phyloP scores from a whole-genome alignment of 768 basidiomycete genomes.

The Phylloporus sp. region DNA sequence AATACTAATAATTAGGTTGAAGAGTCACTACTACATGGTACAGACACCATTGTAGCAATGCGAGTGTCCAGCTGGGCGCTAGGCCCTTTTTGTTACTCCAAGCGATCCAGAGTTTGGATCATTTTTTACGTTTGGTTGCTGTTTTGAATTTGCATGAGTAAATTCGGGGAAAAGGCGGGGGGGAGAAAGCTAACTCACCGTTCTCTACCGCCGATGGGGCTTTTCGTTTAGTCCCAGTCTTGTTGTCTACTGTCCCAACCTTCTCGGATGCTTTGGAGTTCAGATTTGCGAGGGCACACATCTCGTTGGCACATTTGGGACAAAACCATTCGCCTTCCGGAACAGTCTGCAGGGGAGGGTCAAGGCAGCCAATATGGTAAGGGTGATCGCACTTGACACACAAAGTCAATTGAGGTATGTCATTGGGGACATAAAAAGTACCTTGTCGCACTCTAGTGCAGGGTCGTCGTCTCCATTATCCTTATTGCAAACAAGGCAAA shows the following conservation, averaged over 20 bases:
- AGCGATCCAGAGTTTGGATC: neutral
- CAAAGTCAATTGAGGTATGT: conserved; percentile 1
- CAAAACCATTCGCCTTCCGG: conserved; percentile 96
- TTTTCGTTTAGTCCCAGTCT: conserved; percentile 42
- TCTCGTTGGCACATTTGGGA: conserved; percentile 60
- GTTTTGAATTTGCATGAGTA: neutral
- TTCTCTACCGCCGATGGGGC: conserved; percentile 36
- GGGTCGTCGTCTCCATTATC: conserved; percentile 70
- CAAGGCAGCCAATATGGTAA: conserved; percentile 79
- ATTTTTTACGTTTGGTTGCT: conserved; percentile 42
- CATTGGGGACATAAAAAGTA: conserved; percentile 20
- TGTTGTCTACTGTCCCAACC: conserved; percentile 19
- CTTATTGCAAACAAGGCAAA: conserved; percentile 68
- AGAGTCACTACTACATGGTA: conserved; percentile 16
- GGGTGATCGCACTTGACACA: conserved; percentile 75
- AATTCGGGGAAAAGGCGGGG: neutral
- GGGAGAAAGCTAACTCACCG: conserved; percentile 30
- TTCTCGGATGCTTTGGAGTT: conserved; percentile 17
- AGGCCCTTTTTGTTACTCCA: neutral
- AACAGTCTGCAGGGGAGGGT: conserved; percentile 68
- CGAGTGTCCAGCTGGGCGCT: neutral
- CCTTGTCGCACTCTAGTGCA: conserved; percentile 90
- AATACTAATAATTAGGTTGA: conserved; percentile 22
- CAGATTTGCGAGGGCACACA: conserved; percentile 40
- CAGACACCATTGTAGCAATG: conserved; percentile 5